These are phyloP conservation scores for Plantago ovata DNA, from an alignment of 257 asterid genomes.

Conservation along the genomic window DNA sequence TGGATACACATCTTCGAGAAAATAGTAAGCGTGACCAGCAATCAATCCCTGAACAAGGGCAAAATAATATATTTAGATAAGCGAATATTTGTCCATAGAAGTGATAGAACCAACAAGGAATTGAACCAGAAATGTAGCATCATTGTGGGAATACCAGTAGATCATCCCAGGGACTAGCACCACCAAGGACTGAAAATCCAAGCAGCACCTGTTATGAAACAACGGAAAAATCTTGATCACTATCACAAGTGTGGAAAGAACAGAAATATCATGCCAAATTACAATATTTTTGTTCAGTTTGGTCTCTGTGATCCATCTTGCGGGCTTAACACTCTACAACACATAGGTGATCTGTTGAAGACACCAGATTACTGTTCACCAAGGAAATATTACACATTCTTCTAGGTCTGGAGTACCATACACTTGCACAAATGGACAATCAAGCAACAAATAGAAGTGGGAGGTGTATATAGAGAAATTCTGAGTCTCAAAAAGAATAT, in stretches of 20 bases:
- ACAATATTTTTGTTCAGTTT: background rate
- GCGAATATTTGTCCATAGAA: no score
- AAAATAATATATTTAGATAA: constrained; percentile 12
- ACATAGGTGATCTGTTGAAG: no score
- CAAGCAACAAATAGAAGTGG: no score
- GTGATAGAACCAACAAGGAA: no score
- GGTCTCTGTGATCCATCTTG: no score
- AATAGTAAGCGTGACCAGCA: constrained; percentile 96
- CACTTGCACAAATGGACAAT: no score
- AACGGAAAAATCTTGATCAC: background rate
- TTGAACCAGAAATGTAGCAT: background rate
- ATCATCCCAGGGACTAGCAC: constrained; percentile 99
- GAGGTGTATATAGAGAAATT: no score
- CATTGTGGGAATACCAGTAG: constrained; percentile 60
- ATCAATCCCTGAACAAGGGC: constrained; percentile 74
- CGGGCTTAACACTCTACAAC: no score
- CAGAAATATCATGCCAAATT: background rate
- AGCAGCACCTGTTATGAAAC: constrained; percentile 68
- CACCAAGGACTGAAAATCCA: constrained; percentile 94
- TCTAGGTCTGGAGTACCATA: no score
- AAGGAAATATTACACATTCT: no score
- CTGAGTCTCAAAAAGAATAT: background rate
- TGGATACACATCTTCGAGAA: constrained; percentile 89
- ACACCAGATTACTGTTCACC: no score
- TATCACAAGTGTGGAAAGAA: background rate